phyloP scores from a whole-genome alignment of 2,329 filamentous ascomycete genomes.

The Aspergillus novofumigatus region DNA sequence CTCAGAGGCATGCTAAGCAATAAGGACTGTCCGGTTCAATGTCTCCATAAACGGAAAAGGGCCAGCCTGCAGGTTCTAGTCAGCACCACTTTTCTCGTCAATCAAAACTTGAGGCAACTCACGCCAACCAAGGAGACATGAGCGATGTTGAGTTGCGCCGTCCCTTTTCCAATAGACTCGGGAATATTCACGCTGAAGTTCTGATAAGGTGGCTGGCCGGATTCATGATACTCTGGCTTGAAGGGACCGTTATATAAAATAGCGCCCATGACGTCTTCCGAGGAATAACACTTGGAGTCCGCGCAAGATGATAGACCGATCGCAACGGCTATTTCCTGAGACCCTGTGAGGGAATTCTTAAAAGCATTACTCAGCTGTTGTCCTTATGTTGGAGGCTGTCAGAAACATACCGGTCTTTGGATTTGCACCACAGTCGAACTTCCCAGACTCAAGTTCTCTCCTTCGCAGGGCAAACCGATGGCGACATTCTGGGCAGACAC shows the following conservation, averaged over 20 bases:
- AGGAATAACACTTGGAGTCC: slow-evolving; percentile 10
- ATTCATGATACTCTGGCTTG: slow-evolving; percentile 24
- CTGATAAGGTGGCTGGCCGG: slow-evolving; percentile 21
- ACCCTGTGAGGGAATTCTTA: slow-evolving; percentile 25
- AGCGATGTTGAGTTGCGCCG: slow-evolving; percentile 23
- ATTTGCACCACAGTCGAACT: slow-evolving; percentile 23
- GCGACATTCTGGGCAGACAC: slow-evolving; percentile 25
- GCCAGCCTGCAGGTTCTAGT: slow-evolving; percentile 17
- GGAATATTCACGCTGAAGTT: slow-evolving; percentile 30
- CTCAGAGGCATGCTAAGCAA: no score
- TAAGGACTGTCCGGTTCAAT: slow-evolving; percentile 23
- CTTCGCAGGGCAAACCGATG: slow-evolving; percentile 21
- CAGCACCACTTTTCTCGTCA: background rate
- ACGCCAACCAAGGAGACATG: slow-evolving; percentile 29
- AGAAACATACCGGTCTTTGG: slow-evolving; percentile 24
- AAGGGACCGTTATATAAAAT: slow-evolving; percentile 27
- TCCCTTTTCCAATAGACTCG: slow-evolving; percentile 6
- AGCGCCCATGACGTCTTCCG: slow-evolving; percentile 20
- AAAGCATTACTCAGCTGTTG: background rate
- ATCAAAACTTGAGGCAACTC: slow-evolving; percentile 7
- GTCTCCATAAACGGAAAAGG: slow-evolving; percentile 20
- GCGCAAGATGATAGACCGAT: slow-evolving; percentile 28
- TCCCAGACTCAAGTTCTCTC: slow-evolving; percentile 17
- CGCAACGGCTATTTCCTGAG: slow-evolving; percentile 24
- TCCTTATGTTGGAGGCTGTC: background rate